These are phyloP conservation scores for Globisporangium echinulatum DNA, from an alignment of 352 stramenopile species.

Conservation along the genomic window DNA sequence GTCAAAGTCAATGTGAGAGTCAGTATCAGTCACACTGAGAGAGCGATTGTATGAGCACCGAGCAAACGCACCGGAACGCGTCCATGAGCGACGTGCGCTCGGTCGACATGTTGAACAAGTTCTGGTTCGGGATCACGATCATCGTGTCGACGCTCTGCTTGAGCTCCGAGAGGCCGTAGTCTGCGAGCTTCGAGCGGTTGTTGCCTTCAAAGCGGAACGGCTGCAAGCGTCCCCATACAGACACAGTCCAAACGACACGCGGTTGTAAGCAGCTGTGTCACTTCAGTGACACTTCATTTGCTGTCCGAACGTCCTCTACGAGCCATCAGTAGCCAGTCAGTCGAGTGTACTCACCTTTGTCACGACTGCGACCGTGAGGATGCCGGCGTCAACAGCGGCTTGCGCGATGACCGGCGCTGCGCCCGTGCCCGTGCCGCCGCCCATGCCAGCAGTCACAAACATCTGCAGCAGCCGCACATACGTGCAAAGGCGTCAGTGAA, in stretches of 20 bases:
- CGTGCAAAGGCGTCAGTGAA: not conserved
- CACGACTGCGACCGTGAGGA: slow-evolving; percentile 83
- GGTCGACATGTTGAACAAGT: slow-evolving; percentile 87
- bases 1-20: not conserved
- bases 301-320: no score
- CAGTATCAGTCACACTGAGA: not conserved
- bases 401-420: slow-evolving; percentile 79
- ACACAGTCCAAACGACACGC: no score
- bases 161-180: slow-evolving; percentile 67
- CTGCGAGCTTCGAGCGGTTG: slow-evolving; percentile 74
- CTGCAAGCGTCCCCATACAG: slow-evolving; percentile 11
- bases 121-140: slow-evolving; percentile 87
- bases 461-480: slow-evolving; percentile 30
- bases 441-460: slow-evolving; percentile 86
- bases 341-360: slow-evolving; percentile 46
- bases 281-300: no score
- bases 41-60: not conserved
- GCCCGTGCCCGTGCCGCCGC: slow-evolving; percentile 76
- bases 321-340: no score
- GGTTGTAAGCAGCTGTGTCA: no score
- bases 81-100: slow-evolving; percentile 85
- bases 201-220: slow-evolving; percentile 82
- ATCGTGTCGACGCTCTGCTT: slow-evolving; percentile 85
- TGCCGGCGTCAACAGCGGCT: slow-evolving; percentile 72
- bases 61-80: slow-evolving; percentile 54